A percentile compares a stretch with the other conserved stretches of the same genome.
Evolutionary conservation across 106 monocot genomes (phyloP).

Genomic region (Chionographis japonica): DNA sequence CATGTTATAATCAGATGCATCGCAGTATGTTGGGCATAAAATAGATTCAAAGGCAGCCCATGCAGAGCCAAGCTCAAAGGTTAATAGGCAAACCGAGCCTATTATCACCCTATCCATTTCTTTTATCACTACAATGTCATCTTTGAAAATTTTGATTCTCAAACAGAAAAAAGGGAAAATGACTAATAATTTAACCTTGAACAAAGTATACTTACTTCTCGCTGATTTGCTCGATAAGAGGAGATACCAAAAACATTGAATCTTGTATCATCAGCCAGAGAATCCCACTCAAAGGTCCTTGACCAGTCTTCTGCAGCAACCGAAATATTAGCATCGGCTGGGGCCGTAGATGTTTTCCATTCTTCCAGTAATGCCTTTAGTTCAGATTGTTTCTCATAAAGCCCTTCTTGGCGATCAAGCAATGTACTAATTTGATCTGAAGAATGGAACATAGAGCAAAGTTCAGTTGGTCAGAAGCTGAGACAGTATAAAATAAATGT

Average conservation of each 20-base stretch:
- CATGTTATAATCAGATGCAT: too few relatives aligned
- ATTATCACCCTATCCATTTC: too few relatives aligned
- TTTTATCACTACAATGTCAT: too few relatives aligned
- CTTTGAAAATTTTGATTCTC: too few relatives aligned
- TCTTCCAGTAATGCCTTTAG: constrained; percentile 61
- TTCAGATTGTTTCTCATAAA: constrained; percentile 69
- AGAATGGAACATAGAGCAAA: constrained; percentile 5
- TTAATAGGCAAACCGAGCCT: too few relatives aligned
- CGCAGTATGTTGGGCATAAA: too few relatives aligned
- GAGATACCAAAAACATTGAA: constrained; percentile 92
- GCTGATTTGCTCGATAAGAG: constrained; percentile 84
- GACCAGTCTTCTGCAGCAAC: constrained; percentile 65
- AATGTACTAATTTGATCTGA: constrained; percentile 74
- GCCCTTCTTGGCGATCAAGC: constrained; percentile 76
- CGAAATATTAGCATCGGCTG: constrained; percentile 13
- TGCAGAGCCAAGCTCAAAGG: too few relatives aligned
- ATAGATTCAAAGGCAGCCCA: too few relatives aligned
- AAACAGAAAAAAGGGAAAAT: too few relatives aligned
- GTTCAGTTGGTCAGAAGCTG: not conserved
- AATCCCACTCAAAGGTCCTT: constrained; percentile 81
- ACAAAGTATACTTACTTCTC: constrained; percentile 54
- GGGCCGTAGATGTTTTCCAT: constrained; percentile 26
- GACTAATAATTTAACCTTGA: not conserved
- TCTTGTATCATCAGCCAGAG: constrained; percentile 60
- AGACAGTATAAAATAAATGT: not conserved